These are phyloP conservation scores for Chalciporus piperatus DNA, from an alignment of 768 basidiomycete species.

Conservation along the genomic window DNA sequence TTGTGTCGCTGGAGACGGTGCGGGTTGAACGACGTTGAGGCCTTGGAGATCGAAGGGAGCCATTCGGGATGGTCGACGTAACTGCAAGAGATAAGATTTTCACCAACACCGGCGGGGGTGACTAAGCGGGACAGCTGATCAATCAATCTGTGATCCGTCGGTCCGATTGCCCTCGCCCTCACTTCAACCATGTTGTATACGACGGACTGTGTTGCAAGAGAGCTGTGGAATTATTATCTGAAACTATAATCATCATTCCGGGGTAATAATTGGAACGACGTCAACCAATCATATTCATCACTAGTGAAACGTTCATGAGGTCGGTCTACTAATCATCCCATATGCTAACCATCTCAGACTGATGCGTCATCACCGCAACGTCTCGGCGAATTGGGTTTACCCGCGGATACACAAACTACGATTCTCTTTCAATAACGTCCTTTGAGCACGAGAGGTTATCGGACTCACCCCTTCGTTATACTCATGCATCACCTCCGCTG, in stretches of 20 bases:
- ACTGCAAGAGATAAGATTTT: slow-evolving; percentile 10
- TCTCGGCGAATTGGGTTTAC: slow-evolving; percentile 74
- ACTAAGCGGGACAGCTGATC: slow-evolving; percentile 10
- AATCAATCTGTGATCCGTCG: too few relatives aligned
- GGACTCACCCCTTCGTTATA: slow-evolving; percentile 72
- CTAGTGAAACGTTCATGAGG: too few relatives aligned
- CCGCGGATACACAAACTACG: slow-evolving; percentile 80
- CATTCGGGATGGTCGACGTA: slow-evolving; percentile 36
- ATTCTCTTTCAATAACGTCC: background rate
- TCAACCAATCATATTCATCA: background rate
- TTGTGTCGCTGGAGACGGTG: slow-evolving; percentile 37
- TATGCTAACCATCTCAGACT: slow-evolving; percentile 69
- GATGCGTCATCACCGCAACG: slow-evolving; percentile 81
- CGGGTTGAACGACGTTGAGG: slow-evolving; percentile 73
- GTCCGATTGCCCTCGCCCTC: too few relatives aligned
- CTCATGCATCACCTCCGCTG: slow-evolving; percentile 80
- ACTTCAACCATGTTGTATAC: too few relatives aligned
- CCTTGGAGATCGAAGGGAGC: slow-evolving; percentile 67
- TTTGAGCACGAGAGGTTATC: background rate
- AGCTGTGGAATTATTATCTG: too few relatives aligned
- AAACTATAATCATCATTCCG: too few relatives aligned
- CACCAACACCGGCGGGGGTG: background rate
- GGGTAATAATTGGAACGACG: too few relatives aligned
- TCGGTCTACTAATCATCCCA: slow-evolving; percentile 42
- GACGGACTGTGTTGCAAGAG: too few relatives aligned